Conservation (phyloP, 352 stramenopile genomes). For the Phytophthora meadii region DNA sequence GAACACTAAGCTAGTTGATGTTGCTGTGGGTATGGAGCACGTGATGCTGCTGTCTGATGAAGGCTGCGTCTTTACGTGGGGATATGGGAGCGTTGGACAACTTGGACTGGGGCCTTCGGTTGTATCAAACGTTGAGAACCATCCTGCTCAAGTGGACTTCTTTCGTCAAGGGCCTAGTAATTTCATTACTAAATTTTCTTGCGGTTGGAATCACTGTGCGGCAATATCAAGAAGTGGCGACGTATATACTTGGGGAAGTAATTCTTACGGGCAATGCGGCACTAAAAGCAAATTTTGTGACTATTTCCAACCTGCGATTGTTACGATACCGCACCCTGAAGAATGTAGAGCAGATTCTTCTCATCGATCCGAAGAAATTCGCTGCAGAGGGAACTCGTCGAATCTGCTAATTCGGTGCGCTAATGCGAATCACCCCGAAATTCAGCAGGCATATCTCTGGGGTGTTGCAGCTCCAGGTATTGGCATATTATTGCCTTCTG, state of each 20-base stretch:
- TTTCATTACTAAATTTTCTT: conserved; percentile 28
- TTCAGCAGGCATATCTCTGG: conserved; percentile 31
- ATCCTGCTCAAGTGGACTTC: conserved; percentile 39
- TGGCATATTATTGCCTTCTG: conserved; percentile 16
- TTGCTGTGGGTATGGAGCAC: conserved; percentile 40
- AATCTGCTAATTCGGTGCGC: conserved; percentile 1
- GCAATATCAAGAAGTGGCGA: conserved; percentile 28
- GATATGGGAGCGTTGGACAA: conserved; percentile 37
- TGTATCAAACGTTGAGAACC: conserved; percentile 13
- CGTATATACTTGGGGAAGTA: conserved; percentile 52
- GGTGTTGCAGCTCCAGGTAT: conserved; percentile 25
- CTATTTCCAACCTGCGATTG: conserved; percentile 47
- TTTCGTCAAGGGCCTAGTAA: conserved; percentile 19
- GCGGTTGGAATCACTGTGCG: conserved; percentile 49
- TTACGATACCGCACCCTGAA: conserved; percentile 28
- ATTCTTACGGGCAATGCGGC: conserved; percentile 44
- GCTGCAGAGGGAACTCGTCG: conserved; percentile 38
- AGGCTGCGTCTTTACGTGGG: conserved; percentile 50
- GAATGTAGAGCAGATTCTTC: not conserved
- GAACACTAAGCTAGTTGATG: conserved; percentile 25
- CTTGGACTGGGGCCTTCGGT: conserved; percentile 40
- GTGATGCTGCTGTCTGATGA: conserved; percentile 34
- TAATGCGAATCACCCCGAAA: not conserved
- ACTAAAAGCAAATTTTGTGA: conserved; percentile 53
- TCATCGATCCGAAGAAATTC: conserved; percentile 3